phyloP scores from a whole-genome alignment of 1,139 yeast species.

The Magnusiomyces ingens region DNA sequence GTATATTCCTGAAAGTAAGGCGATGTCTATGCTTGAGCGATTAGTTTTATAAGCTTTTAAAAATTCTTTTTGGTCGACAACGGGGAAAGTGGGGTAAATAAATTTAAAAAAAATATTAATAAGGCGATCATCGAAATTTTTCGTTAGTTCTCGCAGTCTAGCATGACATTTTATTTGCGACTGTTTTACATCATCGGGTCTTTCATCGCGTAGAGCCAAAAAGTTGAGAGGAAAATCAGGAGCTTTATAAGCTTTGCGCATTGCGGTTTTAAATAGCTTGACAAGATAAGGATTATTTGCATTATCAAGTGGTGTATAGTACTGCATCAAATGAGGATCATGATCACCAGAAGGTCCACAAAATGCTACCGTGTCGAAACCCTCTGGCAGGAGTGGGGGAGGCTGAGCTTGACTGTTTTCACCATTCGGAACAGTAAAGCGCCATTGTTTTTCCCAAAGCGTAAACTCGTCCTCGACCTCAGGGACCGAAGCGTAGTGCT shows the following conservation, averaged over 20 bases:
- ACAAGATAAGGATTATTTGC: too few relatives aligned
- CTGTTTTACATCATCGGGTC: constrained; percentile 17
- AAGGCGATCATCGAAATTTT: constrained; percentile 28
- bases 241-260: constrained; percentile 26
- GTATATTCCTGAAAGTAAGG: constrained; percentile 31
- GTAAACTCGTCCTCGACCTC: too few relatives aligned
- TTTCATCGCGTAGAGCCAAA: constrained; percentile 23
- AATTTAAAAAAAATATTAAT: constrained; percentile 32
- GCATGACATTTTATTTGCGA: constrained; percentile 22
- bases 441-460: too few relatives aligned
- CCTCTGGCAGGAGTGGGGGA: constrained; percentile 12
- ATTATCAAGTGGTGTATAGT: constrained; percentile 16
- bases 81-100: constrained; percentile 35
- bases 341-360: constrained; percentile 33
- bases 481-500: too few relatives aligned
- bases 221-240: constrained; percentile 28
- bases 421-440: too few relatives aligned
- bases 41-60: constrained; percentile 29
- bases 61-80: constrained; percentile 32
- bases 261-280: constrained; percentile 23
- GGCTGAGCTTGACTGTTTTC: background rate
- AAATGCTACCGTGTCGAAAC: constrained; percentile 14
- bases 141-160: constrained; percentile 22
- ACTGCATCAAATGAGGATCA: constrained; percentile 32
- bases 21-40: constrained; percentile 29